phyloP scores from a whole-genome alignment of 495 filamentous ascomycete genomes.

The Amphirosellinia nigrospora region DNA sequence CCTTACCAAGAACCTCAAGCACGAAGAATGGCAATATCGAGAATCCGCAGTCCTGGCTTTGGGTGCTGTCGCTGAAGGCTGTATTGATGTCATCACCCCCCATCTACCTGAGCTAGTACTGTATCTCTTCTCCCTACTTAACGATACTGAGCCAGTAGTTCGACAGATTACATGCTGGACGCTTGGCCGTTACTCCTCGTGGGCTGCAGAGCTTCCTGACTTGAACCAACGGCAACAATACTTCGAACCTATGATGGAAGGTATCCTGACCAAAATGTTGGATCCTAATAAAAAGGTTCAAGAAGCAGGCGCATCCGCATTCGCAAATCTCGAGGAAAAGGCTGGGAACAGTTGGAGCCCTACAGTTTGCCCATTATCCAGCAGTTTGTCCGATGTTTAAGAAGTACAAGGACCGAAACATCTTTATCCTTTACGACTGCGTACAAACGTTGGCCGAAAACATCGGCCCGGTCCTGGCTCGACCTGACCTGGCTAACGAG shows the following conservation, averaged over 20 bases:
- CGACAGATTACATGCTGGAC: conserved; percentile 99
- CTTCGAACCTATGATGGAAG: conserved; percentile 98
- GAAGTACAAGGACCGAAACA: conserved; percentile 97
- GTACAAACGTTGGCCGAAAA: conserved; percentile 96
- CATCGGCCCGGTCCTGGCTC: conserved; percentile 77
- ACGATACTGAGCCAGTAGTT: conserved; percentile 89
- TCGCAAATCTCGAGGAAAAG: conserved; percentile 95
- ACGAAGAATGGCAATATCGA: conserved; percentile 87
- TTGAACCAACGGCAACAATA: conserved; percentile 70
- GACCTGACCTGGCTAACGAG: conserved; percentile 76
- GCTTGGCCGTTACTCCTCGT: conserved; percentile 88
- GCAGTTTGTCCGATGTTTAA: conserved; percentile 92
- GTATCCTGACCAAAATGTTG: conserved; percentile 90
- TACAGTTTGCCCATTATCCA: conserved; percentile 90
- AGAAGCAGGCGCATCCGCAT: conserved; percentile 94
- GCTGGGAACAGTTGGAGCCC: conserved; percentile 77
- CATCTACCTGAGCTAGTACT: conserved; percentile 90
- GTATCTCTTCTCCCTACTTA: conserved; percentile 85
- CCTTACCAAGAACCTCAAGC: conserved; percentile 85
- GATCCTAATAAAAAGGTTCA: conserved; percentile 98
- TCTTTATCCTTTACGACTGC: conserved; percentile 98
- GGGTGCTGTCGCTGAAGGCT: conserved; percentile 94
- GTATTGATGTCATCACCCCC: conserved; percentile 85
- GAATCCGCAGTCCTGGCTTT: conserved; percentile 95
- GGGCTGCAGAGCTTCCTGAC: conserved; percentile 80